These are phyloP conservation scores for Cystobasidium onofrii DNA, from an alignment of 768 basidiomycete genomes.

Conservation along the genomic window DNA sequence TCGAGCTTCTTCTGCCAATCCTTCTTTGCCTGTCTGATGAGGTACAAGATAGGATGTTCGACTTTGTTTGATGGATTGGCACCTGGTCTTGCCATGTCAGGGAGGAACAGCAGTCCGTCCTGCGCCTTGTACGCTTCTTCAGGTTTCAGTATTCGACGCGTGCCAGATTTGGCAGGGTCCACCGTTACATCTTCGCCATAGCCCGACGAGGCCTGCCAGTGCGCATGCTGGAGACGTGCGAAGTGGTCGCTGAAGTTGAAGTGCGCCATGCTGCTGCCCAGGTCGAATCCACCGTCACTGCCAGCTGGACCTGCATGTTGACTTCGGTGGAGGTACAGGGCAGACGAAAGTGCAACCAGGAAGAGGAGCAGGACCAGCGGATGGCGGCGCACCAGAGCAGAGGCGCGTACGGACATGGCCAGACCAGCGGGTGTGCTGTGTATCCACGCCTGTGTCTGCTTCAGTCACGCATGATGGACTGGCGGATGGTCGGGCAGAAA, in stretches of 20 bases:
- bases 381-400: neutral
- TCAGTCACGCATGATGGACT: no score
- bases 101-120: conserved; percentile 16
- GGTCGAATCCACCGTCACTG: neutral
- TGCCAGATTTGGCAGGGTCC: neutral
- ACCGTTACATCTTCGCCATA: neutral
- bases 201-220: neutral
- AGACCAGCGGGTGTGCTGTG: neutral
- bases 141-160: neutral
- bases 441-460: neutral
- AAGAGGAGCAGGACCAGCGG: neutral
- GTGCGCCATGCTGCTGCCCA: neutral
- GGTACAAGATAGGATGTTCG: conserved; percentile 40
- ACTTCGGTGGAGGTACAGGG: neutral
- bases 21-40: conserved; percentile 33
- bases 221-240: neutral
- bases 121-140: conserved; percentile 20
- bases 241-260: conserved; percentile 5
- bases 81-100: conserved; percentile 20
- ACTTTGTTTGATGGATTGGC: conserved; percentile 10
- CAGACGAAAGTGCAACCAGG: neutral
- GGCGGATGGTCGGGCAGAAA: no score
- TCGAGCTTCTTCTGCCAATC: conserved; percentile 36
- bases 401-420: neutral
- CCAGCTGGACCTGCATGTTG: neutral